phyloP scores from a whole-genome alignment of 495 filamentous ascomycete genomes.

The Tuber aestivum region DNA sequence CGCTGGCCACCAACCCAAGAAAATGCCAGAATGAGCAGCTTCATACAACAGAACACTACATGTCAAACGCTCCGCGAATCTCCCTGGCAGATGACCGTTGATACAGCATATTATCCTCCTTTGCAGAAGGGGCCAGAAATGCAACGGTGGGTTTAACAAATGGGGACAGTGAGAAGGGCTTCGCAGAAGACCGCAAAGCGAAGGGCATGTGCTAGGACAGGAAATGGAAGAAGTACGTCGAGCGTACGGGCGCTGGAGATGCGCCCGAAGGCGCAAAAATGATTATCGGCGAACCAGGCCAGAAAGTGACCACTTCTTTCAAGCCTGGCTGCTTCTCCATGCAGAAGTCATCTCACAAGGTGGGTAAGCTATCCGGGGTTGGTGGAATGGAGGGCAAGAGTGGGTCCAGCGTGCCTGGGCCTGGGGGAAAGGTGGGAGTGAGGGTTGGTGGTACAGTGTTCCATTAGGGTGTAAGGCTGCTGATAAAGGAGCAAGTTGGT shows the following conservation, averaged over 20 bases:
- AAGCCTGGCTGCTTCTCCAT: conserved; percentile 85
- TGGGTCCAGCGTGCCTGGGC: conserved; percentile 41
- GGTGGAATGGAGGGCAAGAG: conserved; percentile 64
- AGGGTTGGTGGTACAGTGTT: conserved; percentile 49
- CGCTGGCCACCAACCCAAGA: conserved; percentile 25
- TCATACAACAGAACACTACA: conserved; percentile 85
- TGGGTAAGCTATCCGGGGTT: conserved; percentile 67
- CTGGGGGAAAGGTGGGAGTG: conserved; percentile 43
- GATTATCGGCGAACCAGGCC: conserved; percentile 83
- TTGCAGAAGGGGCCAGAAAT: conserved; percentile 72
- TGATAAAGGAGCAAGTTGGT: too few relatives aligned
- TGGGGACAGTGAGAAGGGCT: conserved; percentile 71
- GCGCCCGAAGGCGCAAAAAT: conserved; percentile 77
- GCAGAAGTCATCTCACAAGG: conserved; percentile 79
- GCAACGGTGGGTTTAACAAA: conserved; percentile 83
- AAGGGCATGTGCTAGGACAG: conserved; percentile 91
- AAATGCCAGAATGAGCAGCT: conserved; percentile 48
- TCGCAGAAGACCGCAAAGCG: conserved; percentile 59
- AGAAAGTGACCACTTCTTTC: conserved; percentile 91
- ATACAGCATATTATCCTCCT: conserved; percentile 71
- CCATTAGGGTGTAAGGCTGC: conserved; percentile 84
- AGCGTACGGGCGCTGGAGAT: conserved; percentile 84
- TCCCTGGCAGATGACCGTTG: conserved; percentile 80
- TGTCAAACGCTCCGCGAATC: conserved; percentile 79
- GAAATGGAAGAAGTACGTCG: conserved; percentile 89